phyloP scores from a whole-genome alignment of 1,284 basidiomycete species.

The Ceratobasidium sp. region DNA sequence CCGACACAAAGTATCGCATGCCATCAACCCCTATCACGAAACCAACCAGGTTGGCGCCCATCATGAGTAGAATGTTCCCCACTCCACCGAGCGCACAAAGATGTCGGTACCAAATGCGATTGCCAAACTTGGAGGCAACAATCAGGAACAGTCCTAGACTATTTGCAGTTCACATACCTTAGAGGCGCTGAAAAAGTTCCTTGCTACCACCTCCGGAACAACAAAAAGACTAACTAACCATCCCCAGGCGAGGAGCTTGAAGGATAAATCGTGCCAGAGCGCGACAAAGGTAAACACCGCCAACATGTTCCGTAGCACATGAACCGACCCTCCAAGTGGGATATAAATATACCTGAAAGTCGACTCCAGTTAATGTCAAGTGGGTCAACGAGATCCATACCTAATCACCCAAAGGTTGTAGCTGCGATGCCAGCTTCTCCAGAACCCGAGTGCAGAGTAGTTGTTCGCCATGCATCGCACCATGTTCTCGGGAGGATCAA shows the following conservation, averaged over 20 bases:
- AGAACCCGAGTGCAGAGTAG: conserved; percentile 93
- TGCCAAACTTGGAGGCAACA: conserved; percentile 67
- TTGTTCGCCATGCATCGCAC: conserved; percentile 98
- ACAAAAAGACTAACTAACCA: conserved; percentile 96
- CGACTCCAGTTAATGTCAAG: conserved; percentile 13
- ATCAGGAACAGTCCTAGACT: conserved; percentile 14
- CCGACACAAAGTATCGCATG: conserved; percentile 71
- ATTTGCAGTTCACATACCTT: conserved; percentile 64
- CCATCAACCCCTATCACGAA: conserved; percentile 94
- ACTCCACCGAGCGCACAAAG: conserved; percentile 86
- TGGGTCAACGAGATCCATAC: conserved; percentile 57
- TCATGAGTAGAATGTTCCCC: conserved; percentile 89
- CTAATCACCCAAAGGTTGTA: conserved; percentile 97
- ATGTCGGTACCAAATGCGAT: conserved; percentile 84
- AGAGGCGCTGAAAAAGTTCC: conserved; percentile 67
- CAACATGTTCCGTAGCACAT: conserved; percentile 58
- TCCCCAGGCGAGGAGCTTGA: conserved; percentile 93
- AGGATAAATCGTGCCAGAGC: conserved; percentile 95
- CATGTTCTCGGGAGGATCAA: conserved; percentile 99
- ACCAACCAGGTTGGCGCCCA: conserved; percentile 93
- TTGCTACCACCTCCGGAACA: conserved; percentile 81
- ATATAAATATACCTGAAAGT: conserved; percentile 88
- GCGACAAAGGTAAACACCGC: conserved; percentile 98
- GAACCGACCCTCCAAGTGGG: conserved; percentile 81
- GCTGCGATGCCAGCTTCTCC: conserved; percentile 95